Percentiles rank a stretch among this genome's conserved stretches.
Conservation (phyloP, 2,329 filamentous ascomycete species). For the Triangularia setosa region DNA sequence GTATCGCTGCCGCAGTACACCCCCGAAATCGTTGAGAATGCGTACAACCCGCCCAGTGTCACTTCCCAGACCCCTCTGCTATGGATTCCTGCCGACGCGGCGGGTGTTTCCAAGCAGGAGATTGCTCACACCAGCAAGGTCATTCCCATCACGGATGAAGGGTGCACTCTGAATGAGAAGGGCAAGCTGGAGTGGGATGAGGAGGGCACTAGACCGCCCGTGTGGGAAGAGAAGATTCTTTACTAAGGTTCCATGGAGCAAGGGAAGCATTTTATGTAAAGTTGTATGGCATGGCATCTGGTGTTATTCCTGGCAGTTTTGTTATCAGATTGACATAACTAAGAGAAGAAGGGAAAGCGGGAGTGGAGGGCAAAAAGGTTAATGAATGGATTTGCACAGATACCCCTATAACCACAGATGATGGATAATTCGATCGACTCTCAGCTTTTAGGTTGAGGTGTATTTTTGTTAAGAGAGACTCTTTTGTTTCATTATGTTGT, state of each 20-base stretch:
- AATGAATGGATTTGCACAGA: background rate
- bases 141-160: conserved; percentile 77
- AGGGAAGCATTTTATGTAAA: too few species aligned
- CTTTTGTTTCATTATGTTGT: background rate
- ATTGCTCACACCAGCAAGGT: conserved; percentile 66
- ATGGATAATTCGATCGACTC: background rate
- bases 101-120: conserved; percentile 74
- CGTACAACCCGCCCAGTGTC: conserved; percentile 71
- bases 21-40: conserved; percentile 58
- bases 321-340: background rate
- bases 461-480: background rate
- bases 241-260: conserved; percentile 32
- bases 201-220: conserved; percentile 32
- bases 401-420: background rate
- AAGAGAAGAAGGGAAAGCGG: background rate
- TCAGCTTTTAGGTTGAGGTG: background rate
- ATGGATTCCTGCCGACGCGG: conserved; percentile 79
- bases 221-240: conserved; percentile 35
- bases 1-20: conserved; percentile 53
- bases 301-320: background rate
- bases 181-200: conserved; percentile 42
- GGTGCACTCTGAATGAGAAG: conserved; percentile 66
- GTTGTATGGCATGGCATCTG: background rate
- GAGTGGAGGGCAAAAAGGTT: background rate
- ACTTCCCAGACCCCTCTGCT: conserved; percentile 60